A percentile compares a stretch with the other conserved stretches of the same genome.
Conservation (phyloP, 2,329 filamentous ascomycete species). For the Amesomyces nigricolor region DNA sequence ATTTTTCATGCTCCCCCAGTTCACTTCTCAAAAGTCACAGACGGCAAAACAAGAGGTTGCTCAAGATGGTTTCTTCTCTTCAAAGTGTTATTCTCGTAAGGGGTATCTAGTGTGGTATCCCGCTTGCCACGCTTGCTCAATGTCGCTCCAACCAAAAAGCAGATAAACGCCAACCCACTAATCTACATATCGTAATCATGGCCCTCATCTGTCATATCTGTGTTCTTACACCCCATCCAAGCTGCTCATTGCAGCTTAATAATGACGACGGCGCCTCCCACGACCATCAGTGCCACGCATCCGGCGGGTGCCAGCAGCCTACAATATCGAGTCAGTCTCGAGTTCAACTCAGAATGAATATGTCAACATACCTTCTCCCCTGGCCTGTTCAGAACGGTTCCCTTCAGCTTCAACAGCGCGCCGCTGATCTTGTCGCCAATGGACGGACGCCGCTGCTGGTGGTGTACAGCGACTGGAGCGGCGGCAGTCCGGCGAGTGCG, state of each 20-base stretch:
- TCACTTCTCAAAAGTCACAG: too few relatives aligned
- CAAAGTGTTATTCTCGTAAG: too few relatives aligned
- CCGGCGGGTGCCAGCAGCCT: conserved; percentile 67
- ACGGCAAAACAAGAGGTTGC: too few relatives aligned
- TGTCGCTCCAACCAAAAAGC: too few relatives aligned
- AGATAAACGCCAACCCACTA: too few relatives aligned
- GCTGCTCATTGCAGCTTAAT: neutral
- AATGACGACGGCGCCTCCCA: conserved; percentile 31
- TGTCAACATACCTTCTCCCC: conserved; percentile 57
- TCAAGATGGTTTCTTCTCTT: too few relatives aligned
- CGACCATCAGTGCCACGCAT: conserved; percentile 72
- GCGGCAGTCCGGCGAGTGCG: neutral
- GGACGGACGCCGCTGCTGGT: conserved; percentile 61
- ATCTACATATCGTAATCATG: too few relatives aligned
- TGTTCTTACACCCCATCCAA: too few relatives aligned
- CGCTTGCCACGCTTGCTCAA: too few relatives aligned
- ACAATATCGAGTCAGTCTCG: neutral
- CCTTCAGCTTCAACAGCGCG: conserved; percentile 67
- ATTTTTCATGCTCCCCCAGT: too few relatives aligned
- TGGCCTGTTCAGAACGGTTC: conserved; percentile 60
- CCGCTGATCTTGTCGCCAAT: conserved; percentile 75
- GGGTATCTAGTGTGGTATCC: too few relatives aligned
- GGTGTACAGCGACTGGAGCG: conserved; percentile 34
- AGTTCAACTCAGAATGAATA: neutral
- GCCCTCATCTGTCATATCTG: too few relatives aligned